phyloP scores from a whole-genome alignment of 2,329 filamentous ascomycete species.

The Ophiocordyceps camponoti-rufipedis region DNA sequence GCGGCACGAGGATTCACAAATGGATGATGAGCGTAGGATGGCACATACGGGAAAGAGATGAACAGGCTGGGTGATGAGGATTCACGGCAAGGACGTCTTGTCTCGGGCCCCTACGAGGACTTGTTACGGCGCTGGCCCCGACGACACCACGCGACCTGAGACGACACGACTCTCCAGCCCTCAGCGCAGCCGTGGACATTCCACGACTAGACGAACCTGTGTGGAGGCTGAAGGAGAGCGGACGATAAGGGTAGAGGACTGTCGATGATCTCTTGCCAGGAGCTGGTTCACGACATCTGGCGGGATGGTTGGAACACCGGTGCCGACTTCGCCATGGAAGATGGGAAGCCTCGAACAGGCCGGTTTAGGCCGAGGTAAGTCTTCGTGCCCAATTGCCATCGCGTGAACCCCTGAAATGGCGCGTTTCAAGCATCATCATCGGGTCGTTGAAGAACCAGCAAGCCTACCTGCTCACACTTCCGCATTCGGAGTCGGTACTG shows the following conservation, averaged over 20 bases:
- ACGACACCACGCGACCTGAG: not conserved
- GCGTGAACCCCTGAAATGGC: too few species aligned
- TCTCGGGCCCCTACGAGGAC: slow-evolving; percentile 14
- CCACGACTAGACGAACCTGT: not conserved
- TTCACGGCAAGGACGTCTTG: not conserved
- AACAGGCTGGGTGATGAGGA: slow-evolving; percentile 1
- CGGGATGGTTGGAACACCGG: not conserved
- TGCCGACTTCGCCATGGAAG: not conserved
- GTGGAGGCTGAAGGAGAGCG: not conserved
- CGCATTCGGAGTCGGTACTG: not conserved
- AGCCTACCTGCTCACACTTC: not conserved
- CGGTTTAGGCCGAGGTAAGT: too few species aligned
- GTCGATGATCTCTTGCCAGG: not conserved
- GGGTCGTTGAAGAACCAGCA: not conserved
- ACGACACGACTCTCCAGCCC: not conserved
- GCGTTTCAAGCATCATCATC: too few species aligned
- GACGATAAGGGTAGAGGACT: not conserved
- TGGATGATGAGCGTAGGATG: slow-evolving; percentile 4
- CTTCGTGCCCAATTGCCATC: too few species aligned
- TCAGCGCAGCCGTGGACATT: not conserved
- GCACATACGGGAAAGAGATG: slow-evolving; percentile 1
- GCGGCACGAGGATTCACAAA: slow-evolving; percentile 2
- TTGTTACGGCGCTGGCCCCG: not conserved
- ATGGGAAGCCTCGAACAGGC: not conserved
- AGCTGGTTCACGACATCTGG: not conserved